These are phyloP conservation scores for Plantago elongata DNA, from an alignment of 257 asterid species.

Conservation along the genomic window DNA sequence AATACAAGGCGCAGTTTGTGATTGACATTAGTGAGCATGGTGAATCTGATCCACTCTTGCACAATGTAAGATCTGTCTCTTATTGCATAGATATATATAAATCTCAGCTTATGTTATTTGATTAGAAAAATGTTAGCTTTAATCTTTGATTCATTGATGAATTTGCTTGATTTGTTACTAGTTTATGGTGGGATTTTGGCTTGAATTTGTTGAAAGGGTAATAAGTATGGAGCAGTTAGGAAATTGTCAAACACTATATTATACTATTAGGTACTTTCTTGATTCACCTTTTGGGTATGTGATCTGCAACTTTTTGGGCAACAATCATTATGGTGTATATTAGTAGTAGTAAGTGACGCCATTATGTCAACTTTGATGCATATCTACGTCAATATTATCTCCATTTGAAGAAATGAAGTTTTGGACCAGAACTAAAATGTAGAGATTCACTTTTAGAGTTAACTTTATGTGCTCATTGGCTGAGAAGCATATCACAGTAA, in stretches of 20 bases:
- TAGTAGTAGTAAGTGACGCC: background rate
- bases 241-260: no score
- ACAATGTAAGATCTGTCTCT: slow-evolving; percentile 42
- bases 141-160: background rate
- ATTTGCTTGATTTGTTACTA: no score
- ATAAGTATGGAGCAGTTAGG: no score
- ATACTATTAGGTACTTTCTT: no score
- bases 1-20: slow-evolving; percentile 39
- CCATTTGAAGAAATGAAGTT: background rate
- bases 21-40: slow-evolving; percentile 51
- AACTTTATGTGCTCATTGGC: background rate
- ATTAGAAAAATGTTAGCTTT: background rate
- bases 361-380: slow-evolving; percentile 5
- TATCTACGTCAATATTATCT: background rate
- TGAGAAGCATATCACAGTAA: no score
- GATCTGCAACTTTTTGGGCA: no score
- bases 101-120: background rate
- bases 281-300: no score
- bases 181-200: no score
- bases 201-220: no score
- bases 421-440: no score
- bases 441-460: slow-evolving; percentile 6
- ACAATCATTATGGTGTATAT: background rate
- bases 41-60: slow-evolving; percentile 46
- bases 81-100: background rate